A percentile compares a stretch with the other conserved stretches of the same genome.
Evolutionary conservation across 2,329 filamentous ascomycete genomes (phyloP).

Genomic region (Endothia cerciana): DNA sequence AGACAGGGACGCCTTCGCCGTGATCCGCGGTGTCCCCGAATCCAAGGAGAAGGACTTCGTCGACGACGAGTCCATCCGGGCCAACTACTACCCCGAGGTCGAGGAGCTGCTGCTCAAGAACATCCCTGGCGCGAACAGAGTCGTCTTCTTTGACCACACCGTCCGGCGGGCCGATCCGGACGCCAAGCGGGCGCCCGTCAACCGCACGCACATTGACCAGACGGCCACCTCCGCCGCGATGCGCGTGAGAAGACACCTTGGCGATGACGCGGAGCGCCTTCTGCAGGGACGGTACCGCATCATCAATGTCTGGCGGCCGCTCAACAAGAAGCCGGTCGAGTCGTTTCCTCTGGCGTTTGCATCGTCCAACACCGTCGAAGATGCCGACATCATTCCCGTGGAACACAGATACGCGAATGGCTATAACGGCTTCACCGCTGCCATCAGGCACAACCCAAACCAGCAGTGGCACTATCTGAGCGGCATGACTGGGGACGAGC

Average conservation of each 20-base stretch:
- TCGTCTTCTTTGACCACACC: conserved; percentile 87
- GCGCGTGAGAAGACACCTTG: conserved; percentile 70
- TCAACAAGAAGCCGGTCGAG: conserved; percentile 62
- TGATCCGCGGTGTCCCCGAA: conserved; percentile 61
- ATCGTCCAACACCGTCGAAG: conserved; percentile 62
- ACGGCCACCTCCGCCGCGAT: conserved; percentile 66
- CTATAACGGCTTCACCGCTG: conserved; percentile 75
- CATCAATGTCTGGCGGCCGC: conserved; percentile 83
- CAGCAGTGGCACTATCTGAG: conserved; percentile 83
- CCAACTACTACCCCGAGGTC: conserved; percentile 83
- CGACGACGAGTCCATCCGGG: conserved; percentile 70
- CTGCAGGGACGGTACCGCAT: conserved; percentile 75
- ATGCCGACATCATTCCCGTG: conserved; percentile 70
- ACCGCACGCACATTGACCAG: conserved; percentile 81
- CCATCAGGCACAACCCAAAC: conserved; percentile 60
- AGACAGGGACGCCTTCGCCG: conserved; percentile 66
- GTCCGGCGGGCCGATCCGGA: conserved; percentile 68
- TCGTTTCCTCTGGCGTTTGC: conserved; percentile 71
- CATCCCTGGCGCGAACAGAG: conserved; percentile 66
- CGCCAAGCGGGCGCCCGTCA: conserved; percentile 70
- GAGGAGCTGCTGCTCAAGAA: conserved; percentile 69
- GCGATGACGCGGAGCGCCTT: conserved; percentile 66
- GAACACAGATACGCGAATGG: conserved; percentile 73
- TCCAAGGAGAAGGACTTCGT: conserved; percentile 63
- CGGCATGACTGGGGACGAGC: conserved; percentile 74